A percentile compares a stretch with the other conserved stretches of the same genome.
These are phyloP conservation scores for Nicotiana obtusifolia DNA, from an alignment of 257 asterid species.

Conservation along the genomic window DNA sequence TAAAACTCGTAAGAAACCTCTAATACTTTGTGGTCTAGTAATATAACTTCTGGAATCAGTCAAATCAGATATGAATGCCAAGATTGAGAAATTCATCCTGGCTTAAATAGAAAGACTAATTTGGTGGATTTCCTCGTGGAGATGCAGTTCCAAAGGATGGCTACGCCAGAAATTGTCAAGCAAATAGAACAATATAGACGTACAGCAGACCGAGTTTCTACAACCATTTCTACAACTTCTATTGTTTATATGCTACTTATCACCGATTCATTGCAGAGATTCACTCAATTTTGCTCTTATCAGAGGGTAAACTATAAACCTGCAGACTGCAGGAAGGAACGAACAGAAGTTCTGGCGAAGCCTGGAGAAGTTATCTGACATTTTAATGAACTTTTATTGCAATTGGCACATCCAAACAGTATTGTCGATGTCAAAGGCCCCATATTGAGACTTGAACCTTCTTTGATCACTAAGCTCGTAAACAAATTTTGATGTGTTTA, in stretches of 20 bases:
- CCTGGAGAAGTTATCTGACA: not conserved
- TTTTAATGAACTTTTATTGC: not conserved
- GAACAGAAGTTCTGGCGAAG: not conserved
- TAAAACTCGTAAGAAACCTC: not conserved
- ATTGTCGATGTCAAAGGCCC: not conserved
- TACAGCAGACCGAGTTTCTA: not conserved
- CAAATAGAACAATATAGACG: not conserved
- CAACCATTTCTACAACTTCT: not conserved
- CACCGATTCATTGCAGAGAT: not conserved
- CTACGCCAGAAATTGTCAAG: not conserved
- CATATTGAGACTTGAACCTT: not conserved
- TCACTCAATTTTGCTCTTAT: not conserved
- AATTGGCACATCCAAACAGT: not conserved
- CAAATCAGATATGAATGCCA: not conserved
- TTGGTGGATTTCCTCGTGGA: not conserved
- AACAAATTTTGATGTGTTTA: not conserved
- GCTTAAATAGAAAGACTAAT: not conserved
- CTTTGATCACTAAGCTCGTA: not conserved
- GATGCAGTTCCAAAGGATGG: not conserved
- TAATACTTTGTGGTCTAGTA: not conserved
- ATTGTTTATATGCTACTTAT: constrained; percentile 4
- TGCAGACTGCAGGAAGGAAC: constrained; percentile 2
- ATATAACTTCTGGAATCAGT: not conserved
- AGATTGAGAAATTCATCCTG: not conserved
- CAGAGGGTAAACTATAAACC: not conserved